Evolutionary conservation across 257 asterid genomes (phyloP).

Genomic region (Fraxinus pennsylvanica): DNA sequence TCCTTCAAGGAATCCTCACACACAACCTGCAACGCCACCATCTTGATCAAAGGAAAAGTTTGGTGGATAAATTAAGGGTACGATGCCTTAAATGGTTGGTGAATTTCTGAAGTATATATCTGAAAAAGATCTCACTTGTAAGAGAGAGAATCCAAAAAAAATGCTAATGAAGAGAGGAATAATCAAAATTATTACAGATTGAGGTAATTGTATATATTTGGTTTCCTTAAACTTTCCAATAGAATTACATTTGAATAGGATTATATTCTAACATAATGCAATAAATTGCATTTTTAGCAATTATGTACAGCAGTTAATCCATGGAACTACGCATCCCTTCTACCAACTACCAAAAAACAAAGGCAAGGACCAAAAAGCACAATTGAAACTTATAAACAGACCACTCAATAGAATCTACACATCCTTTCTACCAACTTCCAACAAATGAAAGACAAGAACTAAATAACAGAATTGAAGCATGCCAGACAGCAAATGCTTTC

Average conservation of each 20-base stretch:
- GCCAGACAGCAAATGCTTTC: neutral
- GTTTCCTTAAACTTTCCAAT: conserved; percentile 4
- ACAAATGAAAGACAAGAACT: neutral
- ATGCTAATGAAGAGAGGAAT: neutral
- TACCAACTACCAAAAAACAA: neutral
- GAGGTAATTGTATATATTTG: neutral
- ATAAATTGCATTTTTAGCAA: conserved; percentile 2
- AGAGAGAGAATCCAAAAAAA: neutral
- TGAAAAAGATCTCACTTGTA: neutral
- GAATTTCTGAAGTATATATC: neutral
- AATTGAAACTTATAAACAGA: no score
- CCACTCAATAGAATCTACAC: neutral
- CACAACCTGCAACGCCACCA: neutral
- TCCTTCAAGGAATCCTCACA: no score
- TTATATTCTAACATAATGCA: neutral
- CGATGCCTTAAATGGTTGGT: neutral
- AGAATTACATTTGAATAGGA: neutral
- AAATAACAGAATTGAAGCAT: neutral
- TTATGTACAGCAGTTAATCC: neutral
- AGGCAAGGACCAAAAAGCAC: no score
- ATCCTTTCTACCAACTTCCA: neutral
- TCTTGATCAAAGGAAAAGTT: neutral
- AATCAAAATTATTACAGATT: neutral
- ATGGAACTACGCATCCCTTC: conserved; percentile 2
- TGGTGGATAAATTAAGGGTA: neutral